Conservation (phyloP, 495 filamentous ascomycete species). For the Hypoxylon lienhwacheense region DNA sequence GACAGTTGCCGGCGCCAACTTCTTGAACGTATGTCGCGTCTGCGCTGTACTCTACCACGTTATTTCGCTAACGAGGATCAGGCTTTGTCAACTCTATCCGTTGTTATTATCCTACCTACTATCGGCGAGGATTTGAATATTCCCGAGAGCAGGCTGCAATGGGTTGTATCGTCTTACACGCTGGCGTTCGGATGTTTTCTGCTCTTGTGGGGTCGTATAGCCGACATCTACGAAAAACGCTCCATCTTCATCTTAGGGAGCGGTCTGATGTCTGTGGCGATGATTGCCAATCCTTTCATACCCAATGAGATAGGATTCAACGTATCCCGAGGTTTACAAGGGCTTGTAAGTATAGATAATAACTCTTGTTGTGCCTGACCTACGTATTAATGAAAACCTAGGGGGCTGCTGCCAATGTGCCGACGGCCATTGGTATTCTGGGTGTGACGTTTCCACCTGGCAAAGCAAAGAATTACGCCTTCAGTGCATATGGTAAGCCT, state of each 20-base stretch:
- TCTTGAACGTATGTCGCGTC: slow-evolving; percentile 53
- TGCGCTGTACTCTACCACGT: neutral
- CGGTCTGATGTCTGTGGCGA: slow-evolving; percentile 62
- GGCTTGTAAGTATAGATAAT: slow-evolving; percentile 55
- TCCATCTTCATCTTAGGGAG: slow-evolving; percentile 67
- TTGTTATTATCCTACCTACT: slow-evolving; percentile 63
- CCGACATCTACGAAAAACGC: slow-evolving; percentile 74
- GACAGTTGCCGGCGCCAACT: slow-evolving; percentile 57
- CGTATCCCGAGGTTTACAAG: slow-evolving; percentile 70
- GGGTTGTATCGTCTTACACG: slow-evolving; percentile 63
- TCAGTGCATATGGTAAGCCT: slow-evolving; percentile 50
- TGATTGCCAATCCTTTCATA: slow-evolving; percentile 66
- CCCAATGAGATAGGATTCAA: slow-evolving; percentile 68
- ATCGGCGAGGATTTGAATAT: slow-evolving; percentile 58
- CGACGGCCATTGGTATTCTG: slow-evolving; percentile 65
- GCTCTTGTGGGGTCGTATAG: slow-evolving; percentile 71
- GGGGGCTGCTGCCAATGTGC: slow-evolving; percentile 67
- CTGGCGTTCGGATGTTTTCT: slow-evolving; percentile 72
- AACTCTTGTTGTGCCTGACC: neutral
- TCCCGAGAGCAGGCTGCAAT: slow-evolving; percentile 60
- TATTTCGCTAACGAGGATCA: slow-evolving; percentile 27
- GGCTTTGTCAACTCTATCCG: slow-evolving; percentile 61
- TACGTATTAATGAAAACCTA: slow-evolving; percentile 44
- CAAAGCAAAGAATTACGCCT: slow-evolving; percentile 66
- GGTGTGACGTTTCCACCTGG: slow-evolving; percentile 62